Evolutionary conservation across 768 basidiomycete genomes (phyloP).

Genomic region (Boletus rufocinnamomeus): DNA sequence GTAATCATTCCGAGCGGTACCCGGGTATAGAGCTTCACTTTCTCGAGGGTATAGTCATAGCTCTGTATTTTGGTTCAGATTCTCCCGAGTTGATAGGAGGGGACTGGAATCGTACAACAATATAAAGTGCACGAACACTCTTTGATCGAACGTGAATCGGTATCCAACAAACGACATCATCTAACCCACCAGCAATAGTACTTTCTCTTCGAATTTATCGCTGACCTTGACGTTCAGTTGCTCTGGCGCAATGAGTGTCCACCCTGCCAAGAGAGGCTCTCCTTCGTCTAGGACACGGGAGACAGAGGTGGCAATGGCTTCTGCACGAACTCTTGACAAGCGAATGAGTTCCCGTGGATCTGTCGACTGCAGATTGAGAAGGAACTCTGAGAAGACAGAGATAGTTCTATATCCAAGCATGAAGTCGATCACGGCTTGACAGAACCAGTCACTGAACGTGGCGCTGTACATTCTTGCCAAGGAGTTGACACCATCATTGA

Average conservation of each 20-base stretch:
- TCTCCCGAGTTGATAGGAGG: background rate
- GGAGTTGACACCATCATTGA: constrained; percentile 96
- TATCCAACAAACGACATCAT: background rate
- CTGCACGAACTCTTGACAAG: constrained; percentile 84
- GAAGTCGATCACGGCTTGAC: constrained; percentile 93
- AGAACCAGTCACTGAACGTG: constrained; percentile 94
- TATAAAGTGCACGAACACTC: constrained; percentile 61
- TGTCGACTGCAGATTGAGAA: constrained; percentile 84
- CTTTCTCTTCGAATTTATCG: constrained; percentile 93
- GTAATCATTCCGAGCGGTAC: constrained; percentile 83
- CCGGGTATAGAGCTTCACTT: constrained; percentile 87
- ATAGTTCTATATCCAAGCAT: constrained; percentile 85
- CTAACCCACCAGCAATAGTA: constrained; percentile 74
- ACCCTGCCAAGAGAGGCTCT: constrained; percentile 78
- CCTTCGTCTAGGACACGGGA: constrained; percentile 74
- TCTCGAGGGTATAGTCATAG: constrained; percentile 91
- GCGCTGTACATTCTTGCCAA: constrained; percentile 88
- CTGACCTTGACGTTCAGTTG: constrained; percentile 68
- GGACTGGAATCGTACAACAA: constrained; percentile 59
- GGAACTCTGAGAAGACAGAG: constrained; percentile 91
- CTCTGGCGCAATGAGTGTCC: constrained; percentile 90
- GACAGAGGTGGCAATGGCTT: constrained; percentile 89
- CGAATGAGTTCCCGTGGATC: constrained; percentile 90
- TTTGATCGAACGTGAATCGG: constrained; percentile 17
- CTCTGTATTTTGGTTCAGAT: constrained; percentile 50